A percentile compares a stretch with the other conserved stretches of the same genome.
Evolutionary conservation across 2,329 filamentous ascomycete genomes (phyloP).

Genomic region (Cordyceps javanica): DNA sequence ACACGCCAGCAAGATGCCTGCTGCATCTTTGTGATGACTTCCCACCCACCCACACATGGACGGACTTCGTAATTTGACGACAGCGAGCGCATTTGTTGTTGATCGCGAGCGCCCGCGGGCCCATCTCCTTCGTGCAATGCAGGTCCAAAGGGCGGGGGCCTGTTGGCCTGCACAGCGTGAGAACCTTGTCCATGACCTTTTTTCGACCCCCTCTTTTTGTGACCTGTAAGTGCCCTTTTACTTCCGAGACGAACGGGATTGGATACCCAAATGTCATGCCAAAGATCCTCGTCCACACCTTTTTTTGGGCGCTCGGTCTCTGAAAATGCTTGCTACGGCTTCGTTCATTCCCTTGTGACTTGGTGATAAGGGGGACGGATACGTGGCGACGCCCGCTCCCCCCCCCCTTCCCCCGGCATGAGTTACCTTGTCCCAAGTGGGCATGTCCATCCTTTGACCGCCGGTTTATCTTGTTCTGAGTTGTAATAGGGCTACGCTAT

Average conservation of each 20-base stretch:
- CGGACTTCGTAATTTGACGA: too few species aligned
- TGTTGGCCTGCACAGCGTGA: neutral
- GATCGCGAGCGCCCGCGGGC: too few species aligned
- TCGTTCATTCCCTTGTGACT: too few species aligned
- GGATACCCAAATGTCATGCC: neutral
- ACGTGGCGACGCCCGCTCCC: neutral
- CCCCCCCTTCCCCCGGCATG: neutral
- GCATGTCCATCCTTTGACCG: neutral
- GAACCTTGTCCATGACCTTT: constrained; percentile 1
- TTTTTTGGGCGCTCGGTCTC: neutral
- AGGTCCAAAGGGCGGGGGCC: neutral
- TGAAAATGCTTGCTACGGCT: too few species aligned
- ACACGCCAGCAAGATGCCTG: too few species aligned
- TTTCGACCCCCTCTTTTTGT: neutral
- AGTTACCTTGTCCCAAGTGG: neutral
- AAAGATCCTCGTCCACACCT: neutral
- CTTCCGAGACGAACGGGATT: neutral
- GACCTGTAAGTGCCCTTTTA: neutral
- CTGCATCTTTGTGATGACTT: too few species aligned
- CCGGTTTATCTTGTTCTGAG: neutral
- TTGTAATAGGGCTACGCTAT: neutral
- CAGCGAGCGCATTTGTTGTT: too few species aligned
- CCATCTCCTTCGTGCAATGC: neutral
- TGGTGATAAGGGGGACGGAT: too few species aligned
- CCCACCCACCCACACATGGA: too few species aligned